Conservation (phyloP, 495 filamentous ascomycete species). For the Penicillium roqueforti region DNA sequence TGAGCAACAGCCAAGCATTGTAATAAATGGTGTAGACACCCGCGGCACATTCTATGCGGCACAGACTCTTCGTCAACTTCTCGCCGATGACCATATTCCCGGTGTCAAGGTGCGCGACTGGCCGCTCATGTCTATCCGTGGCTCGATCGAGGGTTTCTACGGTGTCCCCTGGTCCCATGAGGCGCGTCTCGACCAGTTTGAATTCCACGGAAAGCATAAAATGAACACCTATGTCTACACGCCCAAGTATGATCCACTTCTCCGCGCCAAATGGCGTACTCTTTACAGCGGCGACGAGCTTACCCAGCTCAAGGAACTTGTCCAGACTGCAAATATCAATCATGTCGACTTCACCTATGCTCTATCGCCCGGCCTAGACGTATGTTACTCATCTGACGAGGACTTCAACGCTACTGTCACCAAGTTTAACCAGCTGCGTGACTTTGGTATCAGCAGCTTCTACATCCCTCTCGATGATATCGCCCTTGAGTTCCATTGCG, state of each 20-base stretch:
- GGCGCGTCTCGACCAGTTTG: conserved; percentile 16
- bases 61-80: conserved; percentile 17
- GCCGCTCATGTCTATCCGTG: conserved; percentile 19
- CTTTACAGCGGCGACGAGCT: conserved; percentile 10
- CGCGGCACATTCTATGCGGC: conserved; percentile 18
- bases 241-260: conserved; percentile 16
- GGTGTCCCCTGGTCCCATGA: conserved; percentile 17
- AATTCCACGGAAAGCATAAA: conserved; percentile 17
- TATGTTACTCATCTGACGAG: conserved; percentile 11
- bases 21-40: conserved; percentile 15
- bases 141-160: conserved; percentile 19
- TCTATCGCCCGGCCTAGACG: conserved; percentile 12
- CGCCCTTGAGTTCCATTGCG: conserved; percentile 10
- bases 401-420: conserved; percentile 13
- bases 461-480: conserved; percentile 18
- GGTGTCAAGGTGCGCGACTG: conserved; percentile 15
- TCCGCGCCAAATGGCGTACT: conserved; percentile 16
- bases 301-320: conserved; percentile 12
- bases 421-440: conserved; percentile 13
- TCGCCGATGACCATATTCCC: conserved; percentile 1
- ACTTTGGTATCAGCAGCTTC: conserved; percentile 14
- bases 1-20: conserved; percentile 11
- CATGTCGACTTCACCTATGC: conserved; percentile 19
- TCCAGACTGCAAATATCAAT: conserved; percentile 13
- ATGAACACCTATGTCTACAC: conserved; percentile 21